These are phyloP conservation scores for Boechera divaricarpa DNA, from an alignment of 345 rosid genomes.

Conservation along the genomic window DNA sequence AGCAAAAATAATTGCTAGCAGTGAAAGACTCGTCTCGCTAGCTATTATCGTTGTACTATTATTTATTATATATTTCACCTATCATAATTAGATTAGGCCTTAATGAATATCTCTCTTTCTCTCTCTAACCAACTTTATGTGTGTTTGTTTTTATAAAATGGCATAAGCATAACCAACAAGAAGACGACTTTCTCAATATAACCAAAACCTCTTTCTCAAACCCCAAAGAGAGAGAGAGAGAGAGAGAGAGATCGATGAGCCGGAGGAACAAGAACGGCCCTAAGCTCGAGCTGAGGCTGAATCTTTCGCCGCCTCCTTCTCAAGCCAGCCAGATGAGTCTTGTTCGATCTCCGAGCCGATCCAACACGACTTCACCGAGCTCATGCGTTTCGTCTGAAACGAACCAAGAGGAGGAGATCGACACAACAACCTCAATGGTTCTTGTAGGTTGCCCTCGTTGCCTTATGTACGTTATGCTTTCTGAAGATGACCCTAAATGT, in stretches of 20 bases:
- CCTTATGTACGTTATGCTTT: slow-evolving; percentile 86
- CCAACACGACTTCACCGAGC: slow-evolving; percentile 80
- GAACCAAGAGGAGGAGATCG: slow-evolving; percentile 59
- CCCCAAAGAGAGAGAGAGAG: slow-evolving; percentile 9
- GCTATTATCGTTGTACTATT: not conserved
- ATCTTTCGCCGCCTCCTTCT: slow-evolving; percentile 76
- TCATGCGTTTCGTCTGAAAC: slow-evolving; percentile 88
- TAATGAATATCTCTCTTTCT: slow-evolving; percentile 45
- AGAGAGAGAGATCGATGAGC: slow-evolving; percentile 58
- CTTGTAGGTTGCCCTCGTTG: slow-evolving; percentile 94
- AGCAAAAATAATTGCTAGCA: slow-evolving; percentile 24
- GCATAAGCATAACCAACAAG: slow-evolving; percentile 46
- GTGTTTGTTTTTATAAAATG: slow-evolving; percentile 49
- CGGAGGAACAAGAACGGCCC: slow-evolving; percentile 54
- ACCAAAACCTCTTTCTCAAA: slow-evolving; percentile 26
- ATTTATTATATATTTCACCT: slow-evolving; percentile 18
- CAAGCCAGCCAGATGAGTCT: slow-evolving; percentile 42
- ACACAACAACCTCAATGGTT: slow-evolving; percentile 70
- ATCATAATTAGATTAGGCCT: slow-evolving; percentile 70
- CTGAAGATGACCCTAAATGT: slow-evolving; percentile 76
- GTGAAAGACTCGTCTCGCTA: slow-evolving; percentile 6
- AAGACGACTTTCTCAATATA: slow-evolving; percentile 28
- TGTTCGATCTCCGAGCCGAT: slow-evolving; percentile 63
- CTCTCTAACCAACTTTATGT: slow-evolving; percentile 36
- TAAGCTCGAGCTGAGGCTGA: slow-evolving; percentile 85